These are phyloP conservation scores for Themeda triandra DNA, from an alignment of 176 grass and related monocot species.

Conservation along the genomic window DNA sequence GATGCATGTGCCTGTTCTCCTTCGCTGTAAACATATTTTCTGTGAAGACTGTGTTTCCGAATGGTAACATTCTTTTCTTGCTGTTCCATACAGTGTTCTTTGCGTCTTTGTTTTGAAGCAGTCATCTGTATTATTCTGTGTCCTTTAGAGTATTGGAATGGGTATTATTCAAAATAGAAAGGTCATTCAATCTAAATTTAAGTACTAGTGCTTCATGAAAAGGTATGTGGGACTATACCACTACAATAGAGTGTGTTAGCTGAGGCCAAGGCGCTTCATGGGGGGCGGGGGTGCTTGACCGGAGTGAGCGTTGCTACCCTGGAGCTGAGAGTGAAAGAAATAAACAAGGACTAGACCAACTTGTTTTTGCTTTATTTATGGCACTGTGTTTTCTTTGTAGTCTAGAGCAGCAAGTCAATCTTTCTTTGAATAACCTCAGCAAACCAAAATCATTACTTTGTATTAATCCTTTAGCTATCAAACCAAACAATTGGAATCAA, in stretches of 20 bases:
- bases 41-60: constrained; percentile 94
- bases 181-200: neutral
- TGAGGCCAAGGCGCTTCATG: neutral
- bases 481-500: neutral
- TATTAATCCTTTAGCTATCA: neutral
- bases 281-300: neutral
- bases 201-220: neutral
- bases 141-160: constrained; percentile 1
- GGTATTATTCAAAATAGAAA: constrained; percentile 1
- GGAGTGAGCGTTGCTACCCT: neutral
- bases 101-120: neutral
- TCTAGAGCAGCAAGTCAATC: neutral
- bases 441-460: neutral
- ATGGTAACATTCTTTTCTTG: constrained; percentile 55
- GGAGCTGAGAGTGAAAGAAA: neutral
- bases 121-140: neutral
- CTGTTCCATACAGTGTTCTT: neutral
- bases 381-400: neutral
- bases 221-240: too few species aligned
- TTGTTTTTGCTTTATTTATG: neutral
- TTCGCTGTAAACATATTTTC: constrained; percentile 98
- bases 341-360: neutral
- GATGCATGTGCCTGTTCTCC: constrained; percentile 80
- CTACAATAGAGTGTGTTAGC: too few species aligned
- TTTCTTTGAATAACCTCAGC: neutral